Conservation (phyloP, 2,329 filamentous ascomycete species). For the Magnaporthiopsis poae region DNA sequence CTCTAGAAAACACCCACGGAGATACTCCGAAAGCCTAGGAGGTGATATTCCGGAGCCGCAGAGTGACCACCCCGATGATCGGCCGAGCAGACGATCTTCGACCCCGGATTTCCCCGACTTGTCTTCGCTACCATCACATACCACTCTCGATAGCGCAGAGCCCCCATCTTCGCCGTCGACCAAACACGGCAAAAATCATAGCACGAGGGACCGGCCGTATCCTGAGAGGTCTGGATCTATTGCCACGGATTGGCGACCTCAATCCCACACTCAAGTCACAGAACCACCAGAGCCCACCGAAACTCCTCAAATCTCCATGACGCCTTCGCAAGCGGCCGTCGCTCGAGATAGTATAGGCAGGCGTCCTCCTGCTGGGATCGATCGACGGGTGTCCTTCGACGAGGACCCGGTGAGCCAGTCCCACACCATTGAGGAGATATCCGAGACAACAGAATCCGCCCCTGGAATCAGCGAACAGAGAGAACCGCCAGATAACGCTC, state of each 20-base stretch:
- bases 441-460: not conserved
- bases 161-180: not conserved
- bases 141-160: not conserved
- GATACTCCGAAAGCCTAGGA: not conserved
- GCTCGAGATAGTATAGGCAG: not conserved
- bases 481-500: not conserved
- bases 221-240: not conserved
- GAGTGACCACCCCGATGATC: not conserved
- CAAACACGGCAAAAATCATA: not conserved
- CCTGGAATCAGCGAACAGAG: not conserved
- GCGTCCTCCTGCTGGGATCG: too few species aligned
- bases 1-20: not conserved
- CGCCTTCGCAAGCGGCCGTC: not conserved
- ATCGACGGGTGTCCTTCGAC: not conserved
- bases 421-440: not conserved
- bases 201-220: not conserved
- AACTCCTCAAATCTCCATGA: not conserved
- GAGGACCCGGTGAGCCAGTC: not conserved
- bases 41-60: not conserved
- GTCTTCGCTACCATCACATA: constrained; percentile 1
- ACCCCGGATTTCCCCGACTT: not conserved
- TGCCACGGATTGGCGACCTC: not conserved
- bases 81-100: not conserved
- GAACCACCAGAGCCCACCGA: not conserved
- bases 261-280: not conserved